Conservation (phyloP, 106 monocot genomes). For the Ottelia alismoides region DNA sequence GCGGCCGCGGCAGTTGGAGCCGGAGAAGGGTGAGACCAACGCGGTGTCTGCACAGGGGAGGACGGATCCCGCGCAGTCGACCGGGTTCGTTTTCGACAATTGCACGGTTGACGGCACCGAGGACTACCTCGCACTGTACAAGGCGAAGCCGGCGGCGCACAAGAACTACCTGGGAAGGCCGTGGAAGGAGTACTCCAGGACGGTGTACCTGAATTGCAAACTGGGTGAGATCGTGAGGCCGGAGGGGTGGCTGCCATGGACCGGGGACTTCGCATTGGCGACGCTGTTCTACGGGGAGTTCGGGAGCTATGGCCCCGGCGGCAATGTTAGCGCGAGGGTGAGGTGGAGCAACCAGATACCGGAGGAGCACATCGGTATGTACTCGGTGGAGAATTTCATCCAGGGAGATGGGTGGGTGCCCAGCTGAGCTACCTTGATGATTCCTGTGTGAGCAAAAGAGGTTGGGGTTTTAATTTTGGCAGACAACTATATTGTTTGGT, state of each 20-base stretch:
- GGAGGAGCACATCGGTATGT: conserved; percentile 27
- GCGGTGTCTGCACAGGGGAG: conserved; percentile 49
- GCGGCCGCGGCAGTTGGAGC: conserved; percentile 4
- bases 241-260: conserved; percentile 49
- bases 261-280: conserved; percentile 42
- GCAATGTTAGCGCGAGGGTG: conserved; percentile 21
- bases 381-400: conserved; percentile 48
- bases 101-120: conserved; percentile 36
- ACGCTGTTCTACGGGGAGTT: conserved; percentile 60
- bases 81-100: conserved; percentile 49
- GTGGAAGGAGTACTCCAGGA: conserved; percentile 73
- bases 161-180: conserved; percentile 43
- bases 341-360: conserved; percentile 55
- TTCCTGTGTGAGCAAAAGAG: too few species aligned
- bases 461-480: too few species aligned
- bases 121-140: conserved; percentile 34
- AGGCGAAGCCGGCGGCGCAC: conserved; percentile 24
- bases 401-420: conserved; percentile 13
- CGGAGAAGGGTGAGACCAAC: conserved; percentile 28
- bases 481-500: too few species aligned
- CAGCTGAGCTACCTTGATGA: too few species aligned
- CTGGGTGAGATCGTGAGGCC: conserved; percentile 26
- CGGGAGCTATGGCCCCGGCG: conserved; percentile 35
- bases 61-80: conserved; percentile 50
- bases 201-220: conserved; percentile 36